These are phyloP conservation scores for Raphanus sativus DNA, from an alignment of 345 rosid species.

Conservation along the genomic window DNA sequence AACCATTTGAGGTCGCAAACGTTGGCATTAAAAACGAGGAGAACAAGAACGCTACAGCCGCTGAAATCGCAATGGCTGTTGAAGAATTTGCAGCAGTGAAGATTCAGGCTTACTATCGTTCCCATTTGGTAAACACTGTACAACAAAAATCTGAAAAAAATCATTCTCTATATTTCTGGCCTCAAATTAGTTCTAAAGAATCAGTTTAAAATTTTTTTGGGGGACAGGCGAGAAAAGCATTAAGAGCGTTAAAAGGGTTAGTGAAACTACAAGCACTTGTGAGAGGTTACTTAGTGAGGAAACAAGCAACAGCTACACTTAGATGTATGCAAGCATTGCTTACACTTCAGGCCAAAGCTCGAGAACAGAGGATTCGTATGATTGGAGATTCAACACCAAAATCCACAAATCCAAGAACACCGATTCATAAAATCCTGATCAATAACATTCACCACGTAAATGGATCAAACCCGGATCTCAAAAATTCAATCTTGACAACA, in stretches of 20 bases:
- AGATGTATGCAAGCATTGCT: constrained; percentile 84
- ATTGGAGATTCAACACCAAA: constrained; percentile 46
- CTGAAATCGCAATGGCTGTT: constrained; percentile 2
- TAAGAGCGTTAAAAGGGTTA: constrained; percentile 76
- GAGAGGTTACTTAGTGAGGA: constrained; percentile 86
- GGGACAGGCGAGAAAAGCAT: constrained; percentile 81
- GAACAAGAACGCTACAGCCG: neutral
- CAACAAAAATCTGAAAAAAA: neutral
- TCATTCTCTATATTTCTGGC: neutral
- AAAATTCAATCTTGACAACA: constrained; percentile 25
- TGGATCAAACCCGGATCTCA: constrained; percentile 43
- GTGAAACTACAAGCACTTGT: constrained; percentile 89
- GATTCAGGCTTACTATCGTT: constrained; percentile 77
- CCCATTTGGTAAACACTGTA: constrained; percentile 59
- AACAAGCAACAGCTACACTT: constrained; percentile 84
- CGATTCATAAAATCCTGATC: constrained; percentile 43
- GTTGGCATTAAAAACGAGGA: constrained; percentile 5
- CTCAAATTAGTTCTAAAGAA: neutral
- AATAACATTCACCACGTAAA: constrained; percentile 38
- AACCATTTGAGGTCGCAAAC: constrained; percentile 10
- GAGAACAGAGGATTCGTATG: constrained; percentile 62
- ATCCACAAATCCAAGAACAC: constrained; percentile 47
- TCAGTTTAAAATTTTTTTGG: neutral
- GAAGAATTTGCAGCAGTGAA: constrained; percentile 69
- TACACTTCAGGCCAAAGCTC: constrained; percentile 75